phyloP scores from a whole-genome alignment of 495 filamentous ascomycete genomes.

The Tuber indicum region DNA sequence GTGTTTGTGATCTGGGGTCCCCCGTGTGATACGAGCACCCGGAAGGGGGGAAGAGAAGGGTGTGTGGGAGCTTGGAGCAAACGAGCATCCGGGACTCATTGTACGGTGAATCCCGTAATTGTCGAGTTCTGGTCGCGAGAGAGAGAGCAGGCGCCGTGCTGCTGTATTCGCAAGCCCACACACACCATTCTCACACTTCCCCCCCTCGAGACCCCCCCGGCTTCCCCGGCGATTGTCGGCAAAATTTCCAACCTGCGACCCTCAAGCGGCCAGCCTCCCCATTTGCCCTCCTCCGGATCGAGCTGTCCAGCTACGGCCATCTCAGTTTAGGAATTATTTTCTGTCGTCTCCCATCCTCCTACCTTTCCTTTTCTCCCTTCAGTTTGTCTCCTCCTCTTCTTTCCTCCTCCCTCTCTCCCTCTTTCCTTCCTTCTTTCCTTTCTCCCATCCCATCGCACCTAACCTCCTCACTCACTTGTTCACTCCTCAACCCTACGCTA shows the following conservation, averaged over 20 bases:
- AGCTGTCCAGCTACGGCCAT: conserved; percentile 7
- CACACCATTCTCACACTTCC: conserved; percentile 10
- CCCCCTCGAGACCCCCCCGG: conserved; percentile 19
- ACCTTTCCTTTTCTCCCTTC: conserved; percentile 21
- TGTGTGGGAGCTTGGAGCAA: neutral
- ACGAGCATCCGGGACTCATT: neutral
- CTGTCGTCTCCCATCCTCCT: conserved; percentile 10
- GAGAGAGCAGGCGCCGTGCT: neutral
- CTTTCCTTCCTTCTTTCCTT: conserved; percentile 16
- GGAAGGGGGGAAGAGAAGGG: neutral
- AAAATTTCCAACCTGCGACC: conserved; percentile 19
- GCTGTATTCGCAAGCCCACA: neutral
- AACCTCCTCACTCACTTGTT: conserved; percentile 4
- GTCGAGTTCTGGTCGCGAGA: neutral
- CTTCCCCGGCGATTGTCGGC: conserved; percentile 29
- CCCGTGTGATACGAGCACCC: neutral
- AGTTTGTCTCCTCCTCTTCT: conserved; percentile 5
- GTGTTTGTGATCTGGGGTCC: neutral
- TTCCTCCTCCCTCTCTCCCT: conserved; percentile 12
- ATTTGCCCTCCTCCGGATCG: conserved; percentile 30
- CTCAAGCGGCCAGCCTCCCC: conserved; percentile 23
- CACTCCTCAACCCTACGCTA: neutral
- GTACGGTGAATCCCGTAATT: neutral
- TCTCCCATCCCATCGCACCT: conserved; percentile 2
- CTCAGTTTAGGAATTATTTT: neutral